Conservation (phyloP, 129 eudicot genomes). For the Gnaphalium uliginosum region DNA sequence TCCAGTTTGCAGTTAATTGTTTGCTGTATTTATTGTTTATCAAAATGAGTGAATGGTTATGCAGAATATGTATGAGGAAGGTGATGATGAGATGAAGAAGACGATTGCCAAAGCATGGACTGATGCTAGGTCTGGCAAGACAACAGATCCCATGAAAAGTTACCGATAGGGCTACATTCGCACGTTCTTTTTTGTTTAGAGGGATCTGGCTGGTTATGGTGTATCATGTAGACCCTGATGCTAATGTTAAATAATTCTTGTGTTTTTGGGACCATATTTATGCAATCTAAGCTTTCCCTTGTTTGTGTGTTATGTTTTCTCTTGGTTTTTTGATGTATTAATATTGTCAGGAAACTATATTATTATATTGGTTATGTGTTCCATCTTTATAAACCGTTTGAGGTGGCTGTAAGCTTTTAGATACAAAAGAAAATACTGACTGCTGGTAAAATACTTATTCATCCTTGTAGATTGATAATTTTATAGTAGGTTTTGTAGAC, state of each 20-base stretch:
- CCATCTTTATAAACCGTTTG: no score
- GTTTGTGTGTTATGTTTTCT: neutral
- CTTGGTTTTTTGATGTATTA: neutral
- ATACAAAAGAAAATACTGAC: no score
- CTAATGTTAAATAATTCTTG: constrained; percentile 11
- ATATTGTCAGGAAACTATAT: neutral
- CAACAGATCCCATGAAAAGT: constrained; percentile 57
- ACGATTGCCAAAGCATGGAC: constrained; percentile 97
- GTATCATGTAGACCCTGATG: constrained; percentile 23
- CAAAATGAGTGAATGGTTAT: constrained; percentile 15
- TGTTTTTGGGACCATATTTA: constrained; percentile 18
- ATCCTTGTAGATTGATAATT: no score
- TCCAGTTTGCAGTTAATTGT: neutral
- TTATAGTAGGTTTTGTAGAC: no score
- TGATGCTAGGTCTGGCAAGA: constrained; percentile 82
- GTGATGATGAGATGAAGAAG: constrained; percentile 91
- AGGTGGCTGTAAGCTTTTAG: no score
- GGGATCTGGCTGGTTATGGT: constrained; percentile 10
- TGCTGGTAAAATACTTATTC: no score
- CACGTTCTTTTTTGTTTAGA: neutral
- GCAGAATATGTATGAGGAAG: constrained; percentile 97
- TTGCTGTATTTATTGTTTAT: neutral
- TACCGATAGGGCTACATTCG: constrained; percentile 21
- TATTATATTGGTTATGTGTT: no score
- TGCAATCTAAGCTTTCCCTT: neutral